Evolutionary conservation across 2,329 filamentous ascomycete genomes (phyloP), one percentile per base, ranked within the genome.

Genomic region (Xylariaceae sp.): DNA sequence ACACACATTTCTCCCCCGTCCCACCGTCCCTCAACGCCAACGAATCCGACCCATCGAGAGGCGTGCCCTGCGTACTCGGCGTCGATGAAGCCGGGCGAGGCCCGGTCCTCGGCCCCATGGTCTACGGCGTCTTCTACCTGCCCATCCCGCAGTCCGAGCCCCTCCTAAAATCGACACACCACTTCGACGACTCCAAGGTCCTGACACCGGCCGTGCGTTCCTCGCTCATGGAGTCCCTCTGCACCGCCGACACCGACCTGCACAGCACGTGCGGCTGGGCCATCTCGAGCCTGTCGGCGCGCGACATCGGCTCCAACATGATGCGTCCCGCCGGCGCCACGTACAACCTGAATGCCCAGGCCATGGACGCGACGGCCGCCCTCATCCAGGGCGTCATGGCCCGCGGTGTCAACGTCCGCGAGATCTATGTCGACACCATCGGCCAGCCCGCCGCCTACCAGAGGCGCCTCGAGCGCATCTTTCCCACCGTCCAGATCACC

Each of bases 271-370:
- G 69, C 67, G 95, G 94, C 24, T 98, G 92, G 90, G 93, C 93
- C 4, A 87, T 90, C 6, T 83, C 88, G 19, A 81, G 89, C 16
- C 85, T 98, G 62, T 96, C 91, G 0, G 92, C 95, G 7, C 85
- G 88, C 40, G 90, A 94, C 76, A 96, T 96, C 67, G 85, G 82
- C 36, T 84, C 91, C 6, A 84, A 85, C 67, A 96, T 96, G 91
- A 79, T 95, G 68, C 82, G 83, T 8, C 83, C 87, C 2, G 7
- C 78, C 6, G 68, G 70, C 7, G 76, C 77, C 16, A 72, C 79
- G 3, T 96, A 97, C 77, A 99, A 99, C 73, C 85, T 99, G 63
- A 99, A 99, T 72, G 92, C 92, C 4, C 95, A 99, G 75, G 94
- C 94, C 16, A 89, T 95, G 86, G 93, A 96, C 74, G 91, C 94